Evolutionary conservation across 495 filamentous ascomycete genomes (phyloP).

Genomic region (Chaetomium cochliodes): DNA sequence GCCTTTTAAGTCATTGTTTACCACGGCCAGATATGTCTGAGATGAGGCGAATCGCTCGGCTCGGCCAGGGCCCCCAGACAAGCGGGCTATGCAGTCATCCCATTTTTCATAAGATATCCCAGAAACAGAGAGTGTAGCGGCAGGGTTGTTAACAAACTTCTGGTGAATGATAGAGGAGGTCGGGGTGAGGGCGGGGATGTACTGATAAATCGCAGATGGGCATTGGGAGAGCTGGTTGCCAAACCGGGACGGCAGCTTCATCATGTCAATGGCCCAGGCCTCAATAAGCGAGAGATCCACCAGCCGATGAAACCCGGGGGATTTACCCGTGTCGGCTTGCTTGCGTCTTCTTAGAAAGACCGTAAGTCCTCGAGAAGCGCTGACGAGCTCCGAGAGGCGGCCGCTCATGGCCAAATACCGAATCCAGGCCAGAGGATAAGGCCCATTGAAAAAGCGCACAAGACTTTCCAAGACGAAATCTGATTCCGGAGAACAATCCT

Average conservation of each 20-base stretch:
- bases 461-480: slow-evolving; percentile 1
- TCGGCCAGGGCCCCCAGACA: background rate
- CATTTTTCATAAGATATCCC: background rate
- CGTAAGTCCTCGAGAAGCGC: background rate
- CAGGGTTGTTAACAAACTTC: slow-evolving; percentile 11
- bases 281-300: background rate
- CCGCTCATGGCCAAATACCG: slow-evolving; percentile 22
- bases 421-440: slow-evolving; percentile 19
- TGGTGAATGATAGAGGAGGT: slow-evolving; percentile 15
- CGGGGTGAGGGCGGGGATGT: slow-evolving; percentile 18
- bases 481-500: background rate
- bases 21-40: slow-evolving; percentile 1
- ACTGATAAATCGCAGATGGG: slow-evolving; percentile 12
- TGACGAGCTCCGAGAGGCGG: slow-evolving; percentile 6
- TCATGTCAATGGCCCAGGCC: slow-evolving; percentile 16
- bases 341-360: background rate
- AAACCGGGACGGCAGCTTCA: slow-evolving; percentile 14
- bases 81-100: slow-evolving; percentile 16
- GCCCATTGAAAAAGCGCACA: slow-evolving; percentile 13
- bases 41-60: background rate
- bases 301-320: background rate
- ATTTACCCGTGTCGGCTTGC: background rate
- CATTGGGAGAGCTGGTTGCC: slow-evolving; percentile 7
- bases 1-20: background rate
- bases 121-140: slow-evolving; percentile 1